Evolutionary conservation across 441 rosid genomes (phyloP).

Genomic region (Mallotus repandus): DNA sequence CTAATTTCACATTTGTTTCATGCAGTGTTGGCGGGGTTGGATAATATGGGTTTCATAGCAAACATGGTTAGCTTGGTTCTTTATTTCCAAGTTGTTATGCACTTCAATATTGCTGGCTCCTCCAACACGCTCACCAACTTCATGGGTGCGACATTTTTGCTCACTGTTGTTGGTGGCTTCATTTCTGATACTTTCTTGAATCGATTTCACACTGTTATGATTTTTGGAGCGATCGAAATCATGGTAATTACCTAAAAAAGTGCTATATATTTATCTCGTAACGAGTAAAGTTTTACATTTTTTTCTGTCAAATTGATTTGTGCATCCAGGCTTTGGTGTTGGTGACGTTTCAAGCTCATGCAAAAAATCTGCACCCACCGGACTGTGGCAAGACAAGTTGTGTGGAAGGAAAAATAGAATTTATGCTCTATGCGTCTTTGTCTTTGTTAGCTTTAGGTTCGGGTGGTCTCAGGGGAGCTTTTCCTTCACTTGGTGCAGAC

Average conservation of each 20-base stretch:
- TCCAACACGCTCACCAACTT: slow-evolving; percentile 56
- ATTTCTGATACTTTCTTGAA: slow-evolving; percentile 48
- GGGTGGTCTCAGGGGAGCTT: slow-evolving; percentile 47
- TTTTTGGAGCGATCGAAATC: slow-evolving; percentile 48
- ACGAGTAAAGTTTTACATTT: too few relatives aligned
- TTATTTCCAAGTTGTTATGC: slow-evolving; percentile 40
- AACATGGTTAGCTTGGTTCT: slow-evolving; percentile 47
- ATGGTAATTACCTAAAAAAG: slow-evolving; percentile 25
- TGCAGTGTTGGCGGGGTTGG: slow-evolving; percentile 37
- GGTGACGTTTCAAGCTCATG: slow-evolving; percentile 51
- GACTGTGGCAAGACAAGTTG: slow-evolving; percentile 33
- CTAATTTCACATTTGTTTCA: not conserved
- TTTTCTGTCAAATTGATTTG: too few relatives aligned
- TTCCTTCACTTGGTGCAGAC: slow-evolving; percentile 54
- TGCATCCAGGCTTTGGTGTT: slow-evolving; percentile 37
- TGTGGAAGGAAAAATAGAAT: slow-evolving; percentile 34
- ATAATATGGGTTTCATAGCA: slow-evolving; percentile 62
- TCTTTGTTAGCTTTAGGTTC: slow-evolving; percentile 41
- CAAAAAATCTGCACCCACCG: slow-evolving; percentile 37
- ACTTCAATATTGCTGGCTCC: slow-evolving; percentile 29
- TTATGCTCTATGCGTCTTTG: slow-evolving; percentile 38
- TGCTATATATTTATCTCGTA: too few relatives aligned
- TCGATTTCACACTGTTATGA: slow-evolving; percentile 35
- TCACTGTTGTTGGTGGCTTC: slow-evolving; percentile 53
- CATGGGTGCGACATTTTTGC: slow-evolving; percentile 52